A percentile compares a stretch with the other conserved stretches of the same genome.
Conservation (phyloP, 768 basidiomycete genomes). For the Amanita rubescens region DNA sequence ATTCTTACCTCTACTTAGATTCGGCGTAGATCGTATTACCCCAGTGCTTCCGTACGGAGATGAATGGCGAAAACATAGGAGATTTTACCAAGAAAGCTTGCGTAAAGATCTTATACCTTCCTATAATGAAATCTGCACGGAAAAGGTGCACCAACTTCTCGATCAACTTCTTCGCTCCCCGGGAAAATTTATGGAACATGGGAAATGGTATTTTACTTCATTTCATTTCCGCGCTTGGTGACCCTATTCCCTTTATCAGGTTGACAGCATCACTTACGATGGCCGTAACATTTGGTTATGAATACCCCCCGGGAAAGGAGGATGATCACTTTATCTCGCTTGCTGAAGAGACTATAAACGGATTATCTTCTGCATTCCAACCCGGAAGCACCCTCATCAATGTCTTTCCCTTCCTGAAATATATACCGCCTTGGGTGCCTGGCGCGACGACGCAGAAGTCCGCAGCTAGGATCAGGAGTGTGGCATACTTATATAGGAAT, state of each 20-base stretch:
- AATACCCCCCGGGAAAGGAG: not conserved
- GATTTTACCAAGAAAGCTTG: not conserved
- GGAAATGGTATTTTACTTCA: not conserved
- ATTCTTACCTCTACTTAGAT: too few relatives aligned
- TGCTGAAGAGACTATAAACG: not conserved
- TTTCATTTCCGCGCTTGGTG: too few relatives aligned
- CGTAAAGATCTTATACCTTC: not conserved
- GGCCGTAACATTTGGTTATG: not conserved
- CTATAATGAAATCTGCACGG: not conserved
- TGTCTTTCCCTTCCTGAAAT: not conserved
- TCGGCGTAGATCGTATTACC: not conserved
- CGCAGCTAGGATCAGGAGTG: not conserved
- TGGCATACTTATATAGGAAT: not conserved
- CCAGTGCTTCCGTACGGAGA: too few relatives aligned
- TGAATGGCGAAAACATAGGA: not conserved
- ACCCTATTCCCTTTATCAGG: not conserved
- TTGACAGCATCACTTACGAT: not conserved
- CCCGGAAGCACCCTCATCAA: constrained; percentile 2
- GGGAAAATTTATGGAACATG: not conserved
- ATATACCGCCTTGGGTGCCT: constrained; percentile 9
- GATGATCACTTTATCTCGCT: not conserved
- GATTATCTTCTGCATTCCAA: not conserved
- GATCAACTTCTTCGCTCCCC: not conserved
- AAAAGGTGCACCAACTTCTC: not conserved
- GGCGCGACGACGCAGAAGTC: constrained; percentile 6